Evolutionary conservation across 495 filamentous ascomycete genomes (phyloP), one percentile per base, ranked within the genome.

Genomic region (Friedmanniomyces simplex): DNA sequence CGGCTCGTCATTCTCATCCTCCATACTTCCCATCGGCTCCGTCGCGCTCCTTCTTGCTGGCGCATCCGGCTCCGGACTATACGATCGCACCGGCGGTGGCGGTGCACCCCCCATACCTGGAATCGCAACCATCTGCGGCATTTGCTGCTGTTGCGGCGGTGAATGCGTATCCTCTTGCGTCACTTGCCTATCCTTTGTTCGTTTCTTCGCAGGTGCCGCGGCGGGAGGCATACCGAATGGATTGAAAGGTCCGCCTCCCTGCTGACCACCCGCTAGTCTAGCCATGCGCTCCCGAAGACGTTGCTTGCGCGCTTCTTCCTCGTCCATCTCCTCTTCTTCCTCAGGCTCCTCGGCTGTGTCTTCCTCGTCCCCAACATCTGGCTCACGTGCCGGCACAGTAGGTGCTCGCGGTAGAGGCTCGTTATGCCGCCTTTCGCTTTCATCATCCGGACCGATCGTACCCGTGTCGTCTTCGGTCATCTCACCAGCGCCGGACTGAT

Each of bases 201-300:
- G 73, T 69, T 86, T 89, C 65, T 87, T 88, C 61, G 82, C 82
- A 46, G 79, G 64, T 16, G 76, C 72, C n/a, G 76, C 76, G 1
- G 77, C 73, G 70, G 93, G 82, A 50, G 89, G 85, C 26, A 84
- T 79, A 12, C 88, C 88, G 70, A 95, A 93, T 13, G 61, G 61
- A 34, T 60, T 60, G 57, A 64, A 64, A 1, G 54, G 52, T 12
- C 20, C 46, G 45, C 91, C 90, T 69, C 88, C 83, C 85, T 96
- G 91, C 16, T 91, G 90, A 16, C 93, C 93, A 58, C 94, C 93
- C 61, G 89, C 93, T 87, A 98, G 94, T 72, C 94, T 96, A 24
- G 91, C 91, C 88, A 98, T 97, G 59, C 93, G 82, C 51, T 90
- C 89, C 42, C 94, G 82, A 52, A 98, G 74, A 64, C 95, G 93